A percentile compares a stretch with the other conserved stretches of the same genome.
phyloP scores from a whole-genome alignment of 306 rosid species.

The Vicia sativa region DNA sequence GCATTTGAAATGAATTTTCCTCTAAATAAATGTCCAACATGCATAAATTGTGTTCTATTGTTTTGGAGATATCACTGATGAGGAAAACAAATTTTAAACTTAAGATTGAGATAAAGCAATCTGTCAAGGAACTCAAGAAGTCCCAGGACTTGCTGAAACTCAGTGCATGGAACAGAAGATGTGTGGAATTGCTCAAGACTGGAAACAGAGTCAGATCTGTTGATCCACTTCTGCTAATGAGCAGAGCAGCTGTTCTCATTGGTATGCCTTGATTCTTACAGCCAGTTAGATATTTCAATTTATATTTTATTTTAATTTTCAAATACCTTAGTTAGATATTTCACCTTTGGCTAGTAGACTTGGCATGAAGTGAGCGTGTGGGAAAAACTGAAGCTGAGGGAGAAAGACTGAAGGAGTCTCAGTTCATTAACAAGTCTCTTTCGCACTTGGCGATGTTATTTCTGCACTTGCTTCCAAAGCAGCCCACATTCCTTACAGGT shows the following conservation, averaged over 20 bases:
- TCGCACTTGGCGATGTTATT: slow-evolving; percentile 95
- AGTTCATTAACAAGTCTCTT: slow-evolving; percentile 91
- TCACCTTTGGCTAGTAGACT: slow-evolving; percentile 98
- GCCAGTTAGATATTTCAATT: neutral
- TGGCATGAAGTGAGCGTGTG: slow-evolving; percentile 98
- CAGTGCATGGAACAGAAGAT: slow-evolving; percentile 65
- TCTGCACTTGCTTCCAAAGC: slow-evolving; percentile 94
- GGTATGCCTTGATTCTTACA: slow-evolving; percentile 52
- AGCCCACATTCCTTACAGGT: slow-evolving; percentile 89
- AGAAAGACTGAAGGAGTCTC: slow-evolving; percentile 96
- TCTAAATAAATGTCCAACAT: neutral
- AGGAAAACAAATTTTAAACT: slow-evolving; percentile 15
- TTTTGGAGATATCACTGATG: slow-evolving; percentile 22
- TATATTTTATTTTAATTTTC: neutral
- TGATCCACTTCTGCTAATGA: slow-evolving; percentile 93
- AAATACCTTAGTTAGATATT: neutral
- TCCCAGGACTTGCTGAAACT: slow-evolving; percentile 91
- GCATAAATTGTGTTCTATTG: slow-evolving; percentile 23
- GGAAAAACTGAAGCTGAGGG: slow-evolving; percentile 98
- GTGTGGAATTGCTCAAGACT: slow-evolving; percentile 80
- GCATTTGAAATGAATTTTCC: slow-evolving; percentile 14
- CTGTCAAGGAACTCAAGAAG: slow-evolving; percentile 91
- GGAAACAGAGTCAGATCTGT: slow-evolving; percentile 89
- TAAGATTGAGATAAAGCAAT: slow-evolving; percentile 93
- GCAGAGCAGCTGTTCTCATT: slow-evolving; percentile 96